These are phyloP conservation scores for Ampelocalamus luodianensis DNA, from an alignment of 176 grass and related monocot species.

Conservation along the genomic window DNA sequence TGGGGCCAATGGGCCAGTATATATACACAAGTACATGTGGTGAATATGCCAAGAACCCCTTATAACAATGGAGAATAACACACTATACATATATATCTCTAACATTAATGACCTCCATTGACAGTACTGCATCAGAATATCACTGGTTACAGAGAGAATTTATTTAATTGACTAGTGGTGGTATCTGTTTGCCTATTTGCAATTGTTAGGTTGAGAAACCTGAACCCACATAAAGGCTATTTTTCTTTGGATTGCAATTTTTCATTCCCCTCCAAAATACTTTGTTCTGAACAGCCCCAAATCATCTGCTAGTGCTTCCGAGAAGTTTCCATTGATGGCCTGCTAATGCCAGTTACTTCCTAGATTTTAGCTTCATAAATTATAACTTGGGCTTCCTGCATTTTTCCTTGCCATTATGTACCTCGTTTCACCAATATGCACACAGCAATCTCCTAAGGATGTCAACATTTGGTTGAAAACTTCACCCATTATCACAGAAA, in stretches of 20 bases:
- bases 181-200: slow-evolving; percentile 6
- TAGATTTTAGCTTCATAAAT: not conserved
- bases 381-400: not conserved
- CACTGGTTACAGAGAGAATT: too few relatives aligned
- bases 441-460: too few relatives aligned
- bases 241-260: not conserved
- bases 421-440: not conserved
- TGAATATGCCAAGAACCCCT: too few relatives aligned
- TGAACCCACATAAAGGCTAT: not conserved
- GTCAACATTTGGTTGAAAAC: too few relatives aligned
- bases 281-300: not conserved
- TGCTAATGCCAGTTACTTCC: not conserved
- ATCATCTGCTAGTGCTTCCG: not conserved
- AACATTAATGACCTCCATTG: not conserved
- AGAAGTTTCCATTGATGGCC: not conserved
- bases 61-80: too few relatives aligned
- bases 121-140: too few relatives aligned
- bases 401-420: slow-evolving; percentile 1
- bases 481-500: too few relatives aligned
- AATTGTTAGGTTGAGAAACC: not conserved
- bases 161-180: not conserved
- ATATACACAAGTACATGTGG: too few relatives aligned
- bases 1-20: too few relatives aligned
- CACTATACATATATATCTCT: too few relatives aligned
- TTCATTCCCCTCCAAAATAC: not conserved